Base-by-base conservation (phyloP, 2,329 filamentous ascomycete genomes). In the Zasmidium cellare region DNA sequence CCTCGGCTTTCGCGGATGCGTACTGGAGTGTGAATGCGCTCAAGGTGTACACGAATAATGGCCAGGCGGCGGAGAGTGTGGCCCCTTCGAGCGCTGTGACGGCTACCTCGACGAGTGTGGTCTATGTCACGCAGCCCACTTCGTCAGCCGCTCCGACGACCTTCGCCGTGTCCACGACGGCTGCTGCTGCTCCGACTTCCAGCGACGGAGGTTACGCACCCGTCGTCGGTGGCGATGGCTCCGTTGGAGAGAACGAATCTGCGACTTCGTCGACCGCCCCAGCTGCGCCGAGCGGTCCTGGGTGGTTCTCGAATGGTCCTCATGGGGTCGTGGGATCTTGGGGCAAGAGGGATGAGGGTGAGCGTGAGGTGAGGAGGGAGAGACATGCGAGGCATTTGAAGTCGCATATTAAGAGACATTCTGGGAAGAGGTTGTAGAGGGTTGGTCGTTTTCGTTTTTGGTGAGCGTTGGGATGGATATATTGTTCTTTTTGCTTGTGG, bases 1-100 rank as follows among this genome's bases (percentile, higher is more conserved):
- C 72, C 1, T 48, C 57, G 2, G 68, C 66, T n/a, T 76, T 76
- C 54, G 64, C 59, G 38, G 68, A 74, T 16, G 68, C 76, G 1
- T 79, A 76, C 66, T 79, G 76, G 76, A 66, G 66, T 18, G 71
- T 79, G 61, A 75, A 74, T 56, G 72, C 67, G 16, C 59, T 79
- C 28, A 69, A 70, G 49, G 74, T 78, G 12, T 79, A 75, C 65
- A 62, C 74, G 58, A 38, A 51, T 12, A 22, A 22, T 18, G 51
- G 49, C 25, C 31, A 38, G 2, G 49, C 55, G 3, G 18, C 50
- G 14, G 9, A 50, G 23, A 28, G 44, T n/a, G 24, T 45, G 2
- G 9, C 53, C 7, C 31, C 20, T 25, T 46, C 53, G n/a, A 35
- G 38, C 14, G 23, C 45, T 25, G 23, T 46, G 20, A 16, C 52